Evolutionary conservation across 1,284 basidiomycete genomes (phyloP), one percentile per base, ranked within the genome.

Genomic region (Tremellales sp.): DNA sequence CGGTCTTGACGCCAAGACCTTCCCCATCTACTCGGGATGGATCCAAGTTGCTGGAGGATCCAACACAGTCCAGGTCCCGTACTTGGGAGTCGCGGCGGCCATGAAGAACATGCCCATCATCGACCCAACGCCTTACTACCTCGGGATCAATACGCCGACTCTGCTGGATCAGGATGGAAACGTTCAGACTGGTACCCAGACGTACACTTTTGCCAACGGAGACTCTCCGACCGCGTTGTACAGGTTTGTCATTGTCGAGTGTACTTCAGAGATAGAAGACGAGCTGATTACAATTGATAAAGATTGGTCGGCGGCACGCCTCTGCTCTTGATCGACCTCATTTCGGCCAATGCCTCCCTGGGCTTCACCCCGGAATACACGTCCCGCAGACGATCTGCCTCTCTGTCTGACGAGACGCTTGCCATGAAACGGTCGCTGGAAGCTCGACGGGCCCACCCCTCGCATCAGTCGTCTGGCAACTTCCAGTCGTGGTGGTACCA

Each of bases 221-320:
- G 76, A 81, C 55, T 60, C 48, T 35, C 65, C 66, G 3, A 57
- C 56, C 12, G 49, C 65, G n/a, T 46, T 65, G 16, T 65, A 65
- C 48, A 45, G 57, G 51, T 58, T 25, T 22, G 54, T 53, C 32
- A 3, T 9, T 10, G 22, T 45, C n/a, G 25, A 16, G n/a, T 29
- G 6, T n/a, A n/a, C n/a, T n/a, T n/a, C 9, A 9, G 16, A 10
- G 9, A 14, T 9, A 18, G n/a, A 8, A 16, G 34, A 8, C 16
- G 9, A 36, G n/a, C n/a, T 31, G 25, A 28, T 19, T 10, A 9
- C 18, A 19, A 18, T 37, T 37, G 12, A 37, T 10, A n/a, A 16
- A 76, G 78, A 29, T 71, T 80, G 40, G 74, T 72, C 3, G 82
- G 81, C 48, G 82, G 82, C 16, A 79, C 81, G 1, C 75, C 79